Evolutionary conservation across 257 asterid species (phyloP), one percentile per base, ranked within the genome.

Genomic region (Nicotiana benthamiana): DNA sequence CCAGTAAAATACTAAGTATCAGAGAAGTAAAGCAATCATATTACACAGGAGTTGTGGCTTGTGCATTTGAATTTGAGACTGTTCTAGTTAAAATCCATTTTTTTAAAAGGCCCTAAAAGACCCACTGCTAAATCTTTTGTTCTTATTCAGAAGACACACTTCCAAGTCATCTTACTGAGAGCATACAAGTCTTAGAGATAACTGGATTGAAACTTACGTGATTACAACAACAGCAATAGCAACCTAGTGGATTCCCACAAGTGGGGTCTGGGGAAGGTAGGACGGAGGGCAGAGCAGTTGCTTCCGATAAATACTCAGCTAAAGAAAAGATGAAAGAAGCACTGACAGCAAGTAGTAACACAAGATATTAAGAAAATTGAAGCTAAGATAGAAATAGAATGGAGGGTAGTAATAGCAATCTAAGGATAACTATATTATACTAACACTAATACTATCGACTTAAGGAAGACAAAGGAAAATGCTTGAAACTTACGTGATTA

Each of bases 401-500:
- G 28, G 28, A 27, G 2, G 28, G 28, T 27, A 27, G 28, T 27
- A 27, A 27, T 27, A 27, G 28, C 28, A 27, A 27, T 27, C 28
- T 27, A 27, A 27, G 28, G 28, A 27, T 27, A 27, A 27, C 2
- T 27, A 27, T 27, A 27, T 27, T 2, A 27, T 2, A 27, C 28
- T 27, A 27, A 27, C 2, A 27, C 28, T 27, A 27, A 27, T 27
- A 27, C 28, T 27, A 27, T 27, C 28, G 28, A 27, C 1, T 2
- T 27, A 27, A 27, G 28, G 28, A 27, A 27, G 28, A 27, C 28
- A 27, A 27, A 27, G 28, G 28, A 2, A 27, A 27, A 27, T 27
- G 28, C 28, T 24, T 77, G 74, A 12, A 13, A n/a, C 54, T 89
- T 91, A 95, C 99, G 99, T 93, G 86, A 95, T 90, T 61, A 95